Conservation (phyloP, 2,329 filamentous ascomycete genomes). For the Scedosporium aurantiacum region DNA sequence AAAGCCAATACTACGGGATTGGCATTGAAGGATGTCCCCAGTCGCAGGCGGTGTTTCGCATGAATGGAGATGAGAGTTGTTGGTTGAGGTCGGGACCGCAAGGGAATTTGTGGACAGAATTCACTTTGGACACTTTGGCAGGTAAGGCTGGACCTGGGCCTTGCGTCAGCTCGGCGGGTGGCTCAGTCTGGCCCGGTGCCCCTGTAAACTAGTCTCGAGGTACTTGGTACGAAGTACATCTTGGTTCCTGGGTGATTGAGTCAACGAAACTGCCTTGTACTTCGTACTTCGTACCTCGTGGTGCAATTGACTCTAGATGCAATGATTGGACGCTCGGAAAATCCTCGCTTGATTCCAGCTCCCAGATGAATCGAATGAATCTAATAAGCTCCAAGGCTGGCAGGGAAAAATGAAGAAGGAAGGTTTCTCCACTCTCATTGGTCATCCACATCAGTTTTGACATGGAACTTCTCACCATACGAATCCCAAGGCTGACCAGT, state of each 20-base stretch:
- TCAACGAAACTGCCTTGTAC: too few relatives aligned
- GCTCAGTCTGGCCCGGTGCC: too few relatives aligned
- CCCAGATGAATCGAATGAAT: too few relatives aligned
- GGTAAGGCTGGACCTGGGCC: not conserved
- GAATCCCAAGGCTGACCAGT: too few relatives aligned
- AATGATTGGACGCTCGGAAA: not conserved
- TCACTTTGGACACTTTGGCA: slow-evolving; percentile 3
- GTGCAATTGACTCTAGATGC: not conserved
- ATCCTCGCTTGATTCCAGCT: not conserved
- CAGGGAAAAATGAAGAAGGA: too few relatives aligned
- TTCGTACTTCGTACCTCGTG: too few relatives aligned
- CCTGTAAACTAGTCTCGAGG: too few relatives aligned
- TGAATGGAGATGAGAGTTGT: not conserved
- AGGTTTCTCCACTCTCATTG: not conserved
- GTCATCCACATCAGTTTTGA: not conserved
- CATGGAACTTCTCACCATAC: too few relatives aligned
- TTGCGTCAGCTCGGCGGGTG: not conserved
- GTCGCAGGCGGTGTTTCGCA: not conserved
- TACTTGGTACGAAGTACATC: too few relatives aligned
- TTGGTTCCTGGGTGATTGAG: too few relatives aligned
- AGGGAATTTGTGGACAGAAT: slow-evolving; percentile 6
- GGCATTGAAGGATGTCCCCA: not conserved
- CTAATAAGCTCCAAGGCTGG: too few relatives aligned
- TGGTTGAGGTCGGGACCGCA: not conserved
- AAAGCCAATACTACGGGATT: not conserved